Base-by-base conservation (phyloP, 331 rosid species). In the Saraca asoca region DNA sequence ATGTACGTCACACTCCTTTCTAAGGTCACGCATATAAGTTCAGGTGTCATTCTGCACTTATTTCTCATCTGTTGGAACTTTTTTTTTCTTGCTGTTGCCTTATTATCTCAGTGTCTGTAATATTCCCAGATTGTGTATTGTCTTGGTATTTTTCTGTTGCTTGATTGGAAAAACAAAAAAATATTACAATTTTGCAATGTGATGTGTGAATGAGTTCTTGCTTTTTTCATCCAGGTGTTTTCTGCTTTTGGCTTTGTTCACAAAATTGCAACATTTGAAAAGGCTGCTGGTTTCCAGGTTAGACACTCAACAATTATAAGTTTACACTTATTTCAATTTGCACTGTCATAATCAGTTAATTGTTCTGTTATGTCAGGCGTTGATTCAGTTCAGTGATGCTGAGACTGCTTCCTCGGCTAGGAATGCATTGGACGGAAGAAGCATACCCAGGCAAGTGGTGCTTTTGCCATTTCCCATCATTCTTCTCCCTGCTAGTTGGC, bases 21-120 rank as follows among this genome's bases (percentile, higher is more conserved):
- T 86, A 89, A 71, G 85, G 86, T 89, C 96, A 82, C 79, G 67
- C 95, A 79, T 86, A 78, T 82, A 70, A 77, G 88, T 86, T 71
- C 96, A 89, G 95, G 96, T 83, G 87, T 89, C 82, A 85, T 85
- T 89, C 96, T 89, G 89, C 89, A 81, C 94, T 89, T 86, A 78
- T 80, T 68, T 75, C 89, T 86, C 75, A 64, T 78, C 78, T 64
- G 84, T 76, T 74, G 81, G 63, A 79, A 19, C 74, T 82, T 62
- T 67, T 82, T 75, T 35, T 61, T 73, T 79, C 66, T 66, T 71
- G 70, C 68, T 48, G 58, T 71, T 68, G 38, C 79, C 58, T 65
- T 68, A 41, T 60, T 67, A 51, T 70, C 72, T 58, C 62, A 37
- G 71, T 57, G 50, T 64, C 75, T 41, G 73, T 72, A 71, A 69